Base-by-base conservation (phyloP, 768 basidiomycete genomes). In the Boletus vermiculosoides region DNA sequence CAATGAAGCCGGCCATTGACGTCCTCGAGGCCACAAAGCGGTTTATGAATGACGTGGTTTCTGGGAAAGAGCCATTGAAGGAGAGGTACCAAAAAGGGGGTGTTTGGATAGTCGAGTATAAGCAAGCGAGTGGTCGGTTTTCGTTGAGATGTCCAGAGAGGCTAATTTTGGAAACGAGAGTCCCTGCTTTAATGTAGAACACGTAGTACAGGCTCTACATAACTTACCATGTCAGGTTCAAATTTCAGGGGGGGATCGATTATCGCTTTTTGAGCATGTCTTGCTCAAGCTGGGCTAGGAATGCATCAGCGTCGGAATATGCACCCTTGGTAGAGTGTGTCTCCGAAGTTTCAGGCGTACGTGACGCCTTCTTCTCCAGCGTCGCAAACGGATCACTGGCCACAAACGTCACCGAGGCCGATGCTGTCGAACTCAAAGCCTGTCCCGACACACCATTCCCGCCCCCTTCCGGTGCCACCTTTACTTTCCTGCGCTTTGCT, bases 401-500 rank as follows among this genome's bases (percentile, higher is more conserved):
- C 13, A 67, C 55, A 22, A 56, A 45, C 20, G 54, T 42, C 20
- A 40, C 34, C 6, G 60, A 45, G 39, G 34, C 34, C 34, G 55
- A 44, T 7, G 52, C 37, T 3, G 20, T 30, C 0, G 60, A 54
- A 30, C 9, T 33, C 18, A 49, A 52, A 18, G 57, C 34, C 41
- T 30, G 55, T 16, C n/a, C 44, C 12, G 28, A 28, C 3, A 4
- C 25, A 22, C 3, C 53, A 30, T 59, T 50, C 42, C 48, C 63
- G 30, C 58, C 54, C 37, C 45, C 61, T 5, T 62, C 60, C 7
- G 50, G 57, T 30, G 1, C n/a, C 22, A 25, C 30, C 52, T 62
- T 74, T 41, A 74, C 63, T 71, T 89, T 92, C 63, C 77, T 77
- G 59, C 87, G 78, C 71, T 90, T 89, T 25, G 85, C 86, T 45